Conservation (phyloP, 306 rosid genomes). For the Pyrus communis region DNA sequence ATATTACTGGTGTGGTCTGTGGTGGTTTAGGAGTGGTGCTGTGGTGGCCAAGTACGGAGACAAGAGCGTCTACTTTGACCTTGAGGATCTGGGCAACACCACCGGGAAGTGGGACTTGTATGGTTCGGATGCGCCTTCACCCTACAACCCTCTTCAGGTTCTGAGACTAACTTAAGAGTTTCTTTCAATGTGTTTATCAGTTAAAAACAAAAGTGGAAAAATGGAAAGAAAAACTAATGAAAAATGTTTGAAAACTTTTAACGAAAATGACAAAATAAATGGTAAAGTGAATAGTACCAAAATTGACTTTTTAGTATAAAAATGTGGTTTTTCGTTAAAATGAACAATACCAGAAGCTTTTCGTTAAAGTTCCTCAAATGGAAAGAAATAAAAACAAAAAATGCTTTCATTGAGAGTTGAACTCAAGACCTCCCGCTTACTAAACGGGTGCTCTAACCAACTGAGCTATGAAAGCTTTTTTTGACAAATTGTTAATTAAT, state of each 20-base stretch:
- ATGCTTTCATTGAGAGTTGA: constrained; percentile 27
- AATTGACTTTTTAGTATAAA: too few relatives aligned
- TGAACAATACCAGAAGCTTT: too few relatives aligned
- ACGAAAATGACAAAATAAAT: too few relatives aligned
- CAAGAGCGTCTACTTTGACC: constrained; percentile 88
- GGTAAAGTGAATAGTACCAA: too few relatives aligned
- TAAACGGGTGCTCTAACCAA: constrained; percentile 35
- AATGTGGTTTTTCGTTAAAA: too few relatives aligned
- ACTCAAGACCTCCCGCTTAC: constrained; percentile 41
- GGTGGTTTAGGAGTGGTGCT: constrained; percentile 46
- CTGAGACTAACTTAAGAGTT: not conserved
- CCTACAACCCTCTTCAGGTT: constrained; percentile 96
- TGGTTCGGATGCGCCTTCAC: constrained; percentile 95
- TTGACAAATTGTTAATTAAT: not conserved
- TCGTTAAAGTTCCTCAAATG: not conserved
- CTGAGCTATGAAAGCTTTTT: constrained; percentile 17
- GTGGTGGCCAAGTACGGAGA: constrained; percentile 94
- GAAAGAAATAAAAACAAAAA: accelerated
- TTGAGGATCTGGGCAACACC: constrained; percentile 91
- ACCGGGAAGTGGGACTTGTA: constrained; percentile 98
- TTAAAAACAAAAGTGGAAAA: not conserved
- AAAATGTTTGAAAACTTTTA: too few relatives aligned
- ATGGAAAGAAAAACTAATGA: too few relatives aligned
- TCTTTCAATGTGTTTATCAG: not conserved
- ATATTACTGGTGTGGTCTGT: not conserved